Evolutionary conservation across 768 basidiomycete species (phyloP).

Genomic region (Omphalotus guepiniiformis): DNA sequence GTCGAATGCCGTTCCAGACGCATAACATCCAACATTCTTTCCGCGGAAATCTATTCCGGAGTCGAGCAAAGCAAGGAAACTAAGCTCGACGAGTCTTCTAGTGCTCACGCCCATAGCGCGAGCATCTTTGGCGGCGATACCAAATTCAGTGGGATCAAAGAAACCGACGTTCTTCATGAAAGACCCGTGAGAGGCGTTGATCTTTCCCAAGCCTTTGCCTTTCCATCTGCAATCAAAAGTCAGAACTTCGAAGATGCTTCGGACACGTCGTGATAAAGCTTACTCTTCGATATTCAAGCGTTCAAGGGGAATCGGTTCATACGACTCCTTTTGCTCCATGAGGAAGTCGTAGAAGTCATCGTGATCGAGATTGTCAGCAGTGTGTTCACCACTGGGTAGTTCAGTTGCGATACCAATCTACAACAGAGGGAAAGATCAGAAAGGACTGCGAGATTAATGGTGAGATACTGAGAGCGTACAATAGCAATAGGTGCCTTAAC

Average conservation of each 20-base stretch:
- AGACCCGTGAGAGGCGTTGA: conserved; percentile 13
- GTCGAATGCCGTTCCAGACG: conserved; percentile 25
- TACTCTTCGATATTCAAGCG: conserved; percentile 24
- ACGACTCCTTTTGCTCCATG: conserved; percentile 19
- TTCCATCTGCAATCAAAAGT: neutral
- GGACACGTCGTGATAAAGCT: neutral
- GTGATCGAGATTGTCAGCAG: conserved; percentile 17
- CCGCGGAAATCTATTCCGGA: conserved; percentile 37
- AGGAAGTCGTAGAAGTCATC: conserved; percentile 20
- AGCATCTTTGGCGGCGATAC: conserved; percentile 25
- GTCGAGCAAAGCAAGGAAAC: conserved; percentile 33
- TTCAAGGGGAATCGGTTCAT: conserved; percentile 18
- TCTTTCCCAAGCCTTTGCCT: neutral
- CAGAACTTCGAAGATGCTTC: neutral
- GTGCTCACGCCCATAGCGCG: conserved; percentile 22
- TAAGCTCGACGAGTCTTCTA: conserved; percentile 26
- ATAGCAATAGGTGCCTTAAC: too few species aligned
- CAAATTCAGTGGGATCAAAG: conserved; percentile 30
- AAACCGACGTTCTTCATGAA: conserved; percentile 27
- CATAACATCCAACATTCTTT: conserved; percentile 33
- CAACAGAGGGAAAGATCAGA: too few species aligned
- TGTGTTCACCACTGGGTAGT: conserved; percentile 20
- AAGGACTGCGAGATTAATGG: too few species aligned
- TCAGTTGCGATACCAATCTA: conserved; percentile 25
- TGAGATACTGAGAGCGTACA: too few species aligned